A percentile compares a stretch with the other conserved stretches of the same genome.
Evolutionary conservation across 306 rosid species (phyloP).

Genomic region (Lupinus albus): DNA sequence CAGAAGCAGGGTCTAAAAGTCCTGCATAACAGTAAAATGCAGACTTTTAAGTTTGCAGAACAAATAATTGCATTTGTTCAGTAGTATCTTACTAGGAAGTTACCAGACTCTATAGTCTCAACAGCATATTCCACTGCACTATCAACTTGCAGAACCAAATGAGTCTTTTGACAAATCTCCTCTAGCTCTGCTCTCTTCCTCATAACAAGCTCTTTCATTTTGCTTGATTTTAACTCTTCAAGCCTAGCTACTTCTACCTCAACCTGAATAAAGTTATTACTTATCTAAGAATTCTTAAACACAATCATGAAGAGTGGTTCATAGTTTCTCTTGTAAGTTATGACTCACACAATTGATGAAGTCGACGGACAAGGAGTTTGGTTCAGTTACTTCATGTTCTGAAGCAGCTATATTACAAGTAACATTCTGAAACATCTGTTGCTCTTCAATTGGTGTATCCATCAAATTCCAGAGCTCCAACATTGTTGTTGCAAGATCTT

Average conservation of each 20-base stretch:
- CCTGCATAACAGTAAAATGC: conserved; percentile 57
- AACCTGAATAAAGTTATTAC: conserved; percentile 56
- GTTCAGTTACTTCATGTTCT: conserved; percentile 86
- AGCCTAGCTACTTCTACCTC: conserved; percentile 86
- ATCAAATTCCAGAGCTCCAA: conserved; percentile 93
- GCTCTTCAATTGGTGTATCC: conserved; percentile 98
- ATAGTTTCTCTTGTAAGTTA: conserved; percentile 5
- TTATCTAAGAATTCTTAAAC: conserved; percentile 19
- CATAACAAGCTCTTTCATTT: conserved; percentile 93
- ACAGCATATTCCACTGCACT: conserved; percentile 61
- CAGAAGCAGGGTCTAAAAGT: conserved; percentile 63
- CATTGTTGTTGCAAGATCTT: conserved; percentile 91
- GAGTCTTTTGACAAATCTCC: conserved; percentile 84
- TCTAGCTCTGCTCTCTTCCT: conserved; percentile 88
- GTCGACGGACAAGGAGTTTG: conserved; percentile 74
- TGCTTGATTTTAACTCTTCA: conserved; percentile 87
- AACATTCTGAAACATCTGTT: conserved; percentile 88
- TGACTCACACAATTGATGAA: conserved; percentile 72
- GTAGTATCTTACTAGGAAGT: conserved; percentile 3
- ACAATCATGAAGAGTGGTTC: conserved; percentile 20
- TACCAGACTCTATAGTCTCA: conserved; percentile 87
- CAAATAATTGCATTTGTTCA: background rate
- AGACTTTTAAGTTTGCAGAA: conserved; percentile 35
- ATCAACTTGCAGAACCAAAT: conserved; percentile 72
- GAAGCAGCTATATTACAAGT: conserved; percentile 92